These are phyloP conservation scores for Candida caryicola DNA, from an alignment of 805 yeast species.

Conservation along the genomic window DNA sequence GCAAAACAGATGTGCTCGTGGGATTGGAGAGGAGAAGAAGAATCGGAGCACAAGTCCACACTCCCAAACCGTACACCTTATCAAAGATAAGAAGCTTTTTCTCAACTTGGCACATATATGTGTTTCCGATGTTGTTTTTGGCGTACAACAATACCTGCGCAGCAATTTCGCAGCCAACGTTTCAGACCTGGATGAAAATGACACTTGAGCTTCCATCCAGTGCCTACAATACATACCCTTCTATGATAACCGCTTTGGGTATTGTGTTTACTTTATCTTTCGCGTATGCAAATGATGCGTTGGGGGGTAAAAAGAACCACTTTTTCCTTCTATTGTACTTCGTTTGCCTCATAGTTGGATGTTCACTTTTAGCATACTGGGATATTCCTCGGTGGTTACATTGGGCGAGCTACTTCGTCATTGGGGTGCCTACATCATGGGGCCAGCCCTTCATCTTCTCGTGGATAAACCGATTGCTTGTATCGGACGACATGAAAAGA, in stretches of 20 bases:
- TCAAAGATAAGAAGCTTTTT: slow-evolving; percentile 13
- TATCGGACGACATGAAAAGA: slow-evolving; percentile 29
- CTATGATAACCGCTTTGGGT: slow-evolving; percentile 36
- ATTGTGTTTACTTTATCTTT: slow-evolving; percentile 34
- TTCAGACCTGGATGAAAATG: slow-evolving; percentile 44
- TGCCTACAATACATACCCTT: slow-evolving; percentile 42
- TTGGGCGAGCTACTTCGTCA: slow-evolving; percentile 17
- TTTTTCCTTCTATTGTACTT: slow-evolving; percentile 13
- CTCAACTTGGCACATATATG: slow-evolving; percentile 17
- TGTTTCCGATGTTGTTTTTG: slow-evolving; percentile 27
- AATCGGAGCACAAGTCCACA: slow-evolving; percentile 8
- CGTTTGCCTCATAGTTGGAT: slow-evolving; percentile 15
- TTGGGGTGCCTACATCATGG: slow-evolving; percentile 18
- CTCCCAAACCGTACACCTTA: not conserved
- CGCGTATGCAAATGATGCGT: slow-evolving; percentile 36
- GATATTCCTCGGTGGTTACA: slow-evolving; percentile 20
- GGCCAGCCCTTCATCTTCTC: slow-evolving; percentile 22
- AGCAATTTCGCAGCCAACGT: slow-evolving; percentile 38
- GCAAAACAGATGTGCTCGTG: slow-evolving; percentile 8
- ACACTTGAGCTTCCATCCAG: slow-evolving; percentile 29
- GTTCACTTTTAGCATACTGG: slow-evolving; percentile 16
- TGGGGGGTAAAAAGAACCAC: slow-evolving; percentile 25
- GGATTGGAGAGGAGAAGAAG: slow-evolving; percentile 16
- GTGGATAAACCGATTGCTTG: slow-evolving; percentile 21
- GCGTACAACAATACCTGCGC: slow-evolving; percentile 37